These are phyloP conservation scores for Scedosporium apiospermum DNA, from an alignment of 2,329 filamentous ascomycete species.

Conservation along the genomic window DNA sequence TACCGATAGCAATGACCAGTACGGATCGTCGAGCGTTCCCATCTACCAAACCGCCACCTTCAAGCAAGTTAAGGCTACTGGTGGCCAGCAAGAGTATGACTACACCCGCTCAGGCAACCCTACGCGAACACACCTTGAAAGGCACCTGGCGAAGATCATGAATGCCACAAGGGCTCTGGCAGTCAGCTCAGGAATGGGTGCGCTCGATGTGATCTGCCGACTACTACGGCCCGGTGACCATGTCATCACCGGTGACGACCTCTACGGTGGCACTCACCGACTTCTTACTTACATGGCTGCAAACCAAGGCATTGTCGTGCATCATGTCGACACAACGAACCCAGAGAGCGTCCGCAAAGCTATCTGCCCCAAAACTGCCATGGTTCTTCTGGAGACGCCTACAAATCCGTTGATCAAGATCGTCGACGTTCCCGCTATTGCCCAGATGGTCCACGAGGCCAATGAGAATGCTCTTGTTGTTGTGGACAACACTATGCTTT, in stretches of 20 bases:
- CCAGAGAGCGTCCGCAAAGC: conserved; percentile 60
- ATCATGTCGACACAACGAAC: conserved; percentile 90
- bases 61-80: conserved; percentile 76
- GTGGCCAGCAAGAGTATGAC: conserved; percentile 83
- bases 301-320: conserved; percentile 84
- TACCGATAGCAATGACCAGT: conserved; percentile 92
- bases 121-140: conserved; percentile 88
- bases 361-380: conserved; percentile 72
- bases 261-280: conserved; percentile 92
- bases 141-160: conserved; percentile 98
- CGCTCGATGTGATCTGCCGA: conserved; percentile 89
- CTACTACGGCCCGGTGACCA: conserved; percentile 88
- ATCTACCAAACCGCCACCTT: conserved; percentile 99
- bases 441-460: conserved; percentile 63
- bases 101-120: conserved; percentile 98
- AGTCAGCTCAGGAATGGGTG: conserved; percentile 95
- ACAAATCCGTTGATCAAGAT: conserved; percentile 99
- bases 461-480: conserved; percentile 76
- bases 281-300: conserved; percentile 85
- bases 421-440: conserved; percentile 78
- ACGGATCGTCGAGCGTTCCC: conserved; percentile 89
- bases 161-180: conserved; percentile 83
- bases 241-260: conserved; percentile 91
- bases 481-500: conserved; percentile 99
- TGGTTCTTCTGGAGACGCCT: conserved; percentile 92